Base-by-base conservation (phyloP, 2,329 filamentous ascomycete genomes). In the Ascochyta rabiei region DNA sequence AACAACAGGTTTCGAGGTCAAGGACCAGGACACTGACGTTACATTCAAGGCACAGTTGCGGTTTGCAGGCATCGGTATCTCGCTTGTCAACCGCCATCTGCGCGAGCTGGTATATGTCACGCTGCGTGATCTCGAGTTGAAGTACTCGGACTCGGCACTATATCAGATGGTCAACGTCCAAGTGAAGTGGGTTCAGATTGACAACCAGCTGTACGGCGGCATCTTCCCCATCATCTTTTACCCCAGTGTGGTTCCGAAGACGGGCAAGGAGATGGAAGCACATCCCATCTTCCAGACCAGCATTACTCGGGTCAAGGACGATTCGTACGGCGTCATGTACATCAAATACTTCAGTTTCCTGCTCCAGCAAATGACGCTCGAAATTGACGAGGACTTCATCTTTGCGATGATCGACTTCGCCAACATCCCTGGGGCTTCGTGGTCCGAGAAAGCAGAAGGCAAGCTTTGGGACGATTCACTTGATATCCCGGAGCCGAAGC, bases 131-230 rank as follows among this genome's bases (percentile, higher is more conserved):
- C 90, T 98, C 23, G 88, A 95, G 65, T 78, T 99, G 60, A 92
- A 93, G 57, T 96, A 95, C 75, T 91, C 87, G 51, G 95, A 99
- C 69, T 98, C 95, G n/a, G 85, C 87, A 16, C 80, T 97, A 15
- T 96, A 96, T 70, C 95, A 99, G 76, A 98, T 92, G 0, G 77
- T 97, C 58, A 93, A 91, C 42, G 81, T 95, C 45, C 90, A 91
- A 0, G 89, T 98, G 72, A 98, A 99, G 75, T 99, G 96, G 96
- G 95, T 99, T 24, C 95, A 99, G 76, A 90, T 99, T 65, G 95
- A 99, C 76, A 99, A 99, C 67, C 95, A 99, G 75, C 85, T 99
- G 13, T 99, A 99, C 69, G 96, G 96, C 24, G 95, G 96, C 23
- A 93, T 99, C 64, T 99, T 99, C 82, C 95, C 95, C 0, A 96